Evolutionary conservation across 2,329 filamentous ascomycete species (phyloP), one percentile per base, ranked within the genome.

Genomic region (Chlorencoelia australis): DNA sequence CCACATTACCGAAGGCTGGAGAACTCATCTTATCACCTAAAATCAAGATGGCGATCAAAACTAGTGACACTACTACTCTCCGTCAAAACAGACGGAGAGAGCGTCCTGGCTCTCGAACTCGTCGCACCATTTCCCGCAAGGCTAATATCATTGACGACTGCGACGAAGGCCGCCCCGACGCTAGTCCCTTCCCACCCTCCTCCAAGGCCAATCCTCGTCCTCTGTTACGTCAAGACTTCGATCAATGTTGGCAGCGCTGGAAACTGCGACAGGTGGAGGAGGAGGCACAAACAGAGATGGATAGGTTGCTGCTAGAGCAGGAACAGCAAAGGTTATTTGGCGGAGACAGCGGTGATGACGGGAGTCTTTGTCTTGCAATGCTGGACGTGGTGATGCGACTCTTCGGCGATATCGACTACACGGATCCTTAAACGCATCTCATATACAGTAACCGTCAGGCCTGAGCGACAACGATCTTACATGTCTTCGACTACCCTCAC

Each of bases 341-440:
- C 14, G 51, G 48, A 27, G 50, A 53, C 35, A 31, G 45, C 22
- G 46, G 43, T 25, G 52, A 54, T 44, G 48, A 51, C 42, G 50
- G 52, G 45, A 52, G 51, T 52, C 46, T 53, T 42, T n/a, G 14
- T 7, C 39, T 39, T 24, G 41, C 41, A 26, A 55, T 56, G 52
- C 44, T 52, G 21, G 40, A 41, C 19, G 53, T 56, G 11, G 44
- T 56, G 31, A 37, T 51, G 19, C 41, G 37, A 31, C 48, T 53
- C 26, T 54, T 55, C 36, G 52, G 52, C 16, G 52, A 51, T 33
- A 51, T 53, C 42, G 52, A 54, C 43, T 54, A 54, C 26, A 49
- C 48, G 33, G 50, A 54, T 44, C 51, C 51, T 36, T 54, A 44
- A 49, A 21, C 25, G n/a, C n/a, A n/a, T n/a, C n/a, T n/a, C n/a